Percentiles rank a stretch among this genome's conserved stretches.
phyloP scores from a whole-genome alignment of 2,329 filamentous ascomycete genomes.

The Cadophora gregata region DNA sequence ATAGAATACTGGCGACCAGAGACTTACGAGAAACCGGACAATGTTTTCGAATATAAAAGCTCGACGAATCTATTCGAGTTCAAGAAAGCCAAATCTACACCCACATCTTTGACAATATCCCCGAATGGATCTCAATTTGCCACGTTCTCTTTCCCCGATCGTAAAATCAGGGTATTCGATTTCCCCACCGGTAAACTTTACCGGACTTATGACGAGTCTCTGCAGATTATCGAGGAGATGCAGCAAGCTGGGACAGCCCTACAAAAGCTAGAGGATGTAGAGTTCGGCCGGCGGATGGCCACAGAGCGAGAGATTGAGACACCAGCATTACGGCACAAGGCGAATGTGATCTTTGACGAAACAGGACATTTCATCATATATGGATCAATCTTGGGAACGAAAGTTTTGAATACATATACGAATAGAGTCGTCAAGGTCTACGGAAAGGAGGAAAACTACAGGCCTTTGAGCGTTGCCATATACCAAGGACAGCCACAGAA shows the following conservation, averaged over 20 bases:
- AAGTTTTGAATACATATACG: slow-evolving; percentile 94
- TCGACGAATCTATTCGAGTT: slow-evolving; percentile 95
- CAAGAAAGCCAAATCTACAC: slow-evolving; percentile 90
- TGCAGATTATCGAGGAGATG: slow-evolving; percentile 89
- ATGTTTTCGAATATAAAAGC: slow-evolving; percentile 92
- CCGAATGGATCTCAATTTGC: slow-evolving; percentile 86
- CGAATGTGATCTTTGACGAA: slow-evolving; percentile 94
- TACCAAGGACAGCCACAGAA: slow-evolving; percentile 97
- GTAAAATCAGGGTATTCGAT: slow-evolving; percentile 92
- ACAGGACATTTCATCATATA: slow-evolving; percentile 95
- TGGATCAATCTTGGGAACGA: slow-evolving; percentile 88
- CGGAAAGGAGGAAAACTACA: slow-evolving; percentile 86
- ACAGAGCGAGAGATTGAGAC: slow-evolving; percentile 87
- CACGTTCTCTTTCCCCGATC: slow-evolving; percentile 89
- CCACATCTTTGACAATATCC: slow-evolving; percentile 82
- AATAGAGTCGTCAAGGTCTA: slow-evolving; percentile 92
- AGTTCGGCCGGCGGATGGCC: slow-evolving; percentile 88
- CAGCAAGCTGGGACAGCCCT: slow-evolving; percentile 88
- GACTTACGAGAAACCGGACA: slow-evolving; percentile 87
- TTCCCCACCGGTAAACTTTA: slow-evolving; percentile 88
- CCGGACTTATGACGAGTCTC: slow-evolving; percentile 92
- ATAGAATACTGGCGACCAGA: slow-evolving; percentile 93
- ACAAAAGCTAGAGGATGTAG: slow-evolving; percentile 84
- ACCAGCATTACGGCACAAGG: slow-evolving; percentile 67
- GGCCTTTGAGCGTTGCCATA: slow-evolving; percentile 80